Conservation (phyloP, 352 stramenopile genomes). For the Pythium grandisporangium region DNA sequence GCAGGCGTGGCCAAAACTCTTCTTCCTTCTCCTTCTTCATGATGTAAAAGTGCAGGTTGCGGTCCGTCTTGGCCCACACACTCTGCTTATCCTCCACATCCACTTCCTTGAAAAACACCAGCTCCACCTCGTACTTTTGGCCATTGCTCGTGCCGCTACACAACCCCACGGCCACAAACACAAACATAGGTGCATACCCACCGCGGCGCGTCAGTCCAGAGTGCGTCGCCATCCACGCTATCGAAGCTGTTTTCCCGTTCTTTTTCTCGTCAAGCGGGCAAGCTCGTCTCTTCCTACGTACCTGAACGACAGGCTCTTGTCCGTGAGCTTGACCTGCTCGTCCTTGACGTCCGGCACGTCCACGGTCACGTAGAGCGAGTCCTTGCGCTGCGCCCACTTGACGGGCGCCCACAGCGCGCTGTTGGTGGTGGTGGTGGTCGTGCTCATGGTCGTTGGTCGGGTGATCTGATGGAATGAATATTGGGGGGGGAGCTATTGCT, state of each 20-base stretch:
- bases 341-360: slow-evolving; percentile 92
- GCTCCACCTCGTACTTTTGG: slow-evolving; percentile 91
- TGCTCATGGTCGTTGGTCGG: too few relatives aligned
- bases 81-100: slow-evolving; percentile 85
- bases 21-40: slow-evolving; percentile 92
- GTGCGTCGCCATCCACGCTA: too few relatives aligned
- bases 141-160: slow-evolving; percentile 81
- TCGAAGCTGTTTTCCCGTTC: too few relatives aligned
- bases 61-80: slow-evolving; percentile 93
- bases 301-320: slow-evolving; percentile 87
- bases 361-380: slow-evolving; percentile 96
- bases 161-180: slow-evolving; percentile 3
- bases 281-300: slow-evolving; percentile 14
- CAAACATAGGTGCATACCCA: too few relatives aligned
- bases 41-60: slow-evolving; percentile 95
- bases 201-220: too few relatives aligned
- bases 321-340: slow-evolving; percentile 86
- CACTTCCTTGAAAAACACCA: slow-evolving; percentile 95
- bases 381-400: slow-evolving; percentile 95
- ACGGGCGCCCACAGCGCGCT: slow-evolving; percentile 83
- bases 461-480: too few relatives aligned
- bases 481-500: too few relatives aligned
- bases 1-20: slow-evolving; percentile 94
- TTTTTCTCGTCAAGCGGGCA: not conserved
- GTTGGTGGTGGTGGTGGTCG: too few relatives aligned